Conservation (phyloP, 2,329 filamentous ascomycete genomes). For the Phaeoacremonium minimum region DNA sequence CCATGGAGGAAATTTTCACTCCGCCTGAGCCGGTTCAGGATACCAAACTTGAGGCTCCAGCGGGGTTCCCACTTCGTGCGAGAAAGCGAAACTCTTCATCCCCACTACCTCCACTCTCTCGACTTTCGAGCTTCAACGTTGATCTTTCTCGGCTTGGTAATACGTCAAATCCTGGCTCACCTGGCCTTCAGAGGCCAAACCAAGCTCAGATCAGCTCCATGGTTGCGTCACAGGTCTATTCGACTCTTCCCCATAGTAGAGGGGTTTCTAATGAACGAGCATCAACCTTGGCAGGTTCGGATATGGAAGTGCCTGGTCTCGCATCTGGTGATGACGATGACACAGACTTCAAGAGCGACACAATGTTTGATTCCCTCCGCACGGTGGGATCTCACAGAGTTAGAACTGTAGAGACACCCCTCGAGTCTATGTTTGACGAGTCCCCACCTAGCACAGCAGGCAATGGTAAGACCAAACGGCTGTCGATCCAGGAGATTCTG, state of each 20-base stretch:
- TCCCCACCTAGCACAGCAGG: slow-evolving; percentile 59
- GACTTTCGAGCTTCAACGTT: slow-evolving; percentile 49
- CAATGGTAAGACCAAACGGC: slow-evolving; percentile 46
- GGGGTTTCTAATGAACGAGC: slow-evolving; percentile 42
- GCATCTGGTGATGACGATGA: slow-evolving; percentile 72
- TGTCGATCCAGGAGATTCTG: slow-evolving; percentile 57
- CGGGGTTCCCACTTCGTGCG: slow-evolving; percentile 5
- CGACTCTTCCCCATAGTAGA: slow-evolving; percentile 33
- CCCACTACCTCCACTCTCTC: slow-evolving; percentile 50
- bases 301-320: slow-evolving; percentile 61
- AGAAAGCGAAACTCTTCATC: slow-evolving; percentile 45
- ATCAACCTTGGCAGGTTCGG: slow-evolving; percentile 66
- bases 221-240: slow-evolving; percentile 17
- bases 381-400: slow-evolving; percentile 65
- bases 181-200: slow-evolving; percentile 29
- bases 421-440: slow-evolving; percentile 80
- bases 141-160: slow-evolving; percentile 43
- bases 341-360: slow-evolving; percentile 74
- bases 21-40: slow-evolving; percentile 19
- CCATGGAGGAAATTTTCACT: slow-evolving; percentile 18
- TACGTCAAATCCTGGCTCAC: slow-evolving; percentile 33
- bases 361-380: slow-evolving; percentile 70
- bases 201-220: slow-evolving; percentile 36
- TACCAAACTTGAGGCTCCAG: slow-evolving; percentile 15
- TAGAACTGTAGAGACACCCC: slow-evolving; percentile 63